A percentile compares a stretch with the other conserved stretches of the same genome.
Evolutionary conservation across 768 basidiomycete genomes (phyloP).

Genomic region (Russula griseocarnosa): DNA sequence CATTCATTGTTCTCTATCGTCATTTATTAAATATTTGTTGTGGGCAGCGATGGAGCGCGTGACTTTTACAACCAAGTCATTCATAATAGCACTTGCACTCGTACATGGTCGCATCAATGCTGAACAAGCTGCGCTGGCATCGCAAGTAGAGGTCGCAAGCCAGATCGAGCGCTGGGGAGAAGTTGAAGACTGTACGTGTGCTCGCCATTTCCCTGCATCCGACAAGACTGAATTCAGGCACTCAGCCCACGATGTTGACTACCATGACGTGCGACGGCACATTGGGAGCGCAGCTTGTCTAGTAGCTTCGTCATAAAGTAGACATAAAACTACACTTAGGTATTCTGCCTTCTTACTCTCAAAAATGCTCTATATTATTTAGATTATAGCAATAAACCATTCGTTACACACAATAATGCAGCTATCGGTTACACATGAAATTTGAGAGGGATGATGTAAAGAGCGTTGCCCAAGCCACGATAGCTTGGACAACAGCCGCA

Average conservation of each 20-base stretch:
- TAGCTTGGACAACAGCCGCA: not conserved
- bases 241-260: slow-evolving; percentile 95
- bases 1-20: not conserved
- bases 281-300: slow-evolving; percentile 76
- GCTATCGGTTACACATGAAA: not conserved
- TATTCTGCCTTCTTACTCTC: not conserved
- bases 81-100: slow-evolving; percentile 82
- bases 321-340: too few species aligned
- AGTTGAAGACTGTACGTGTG: slow-evolving; percentile 90
- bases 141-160: slow-evolving; percentile 90
- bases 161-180: slow-evolving; percentile 99
- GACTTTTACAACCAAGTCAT: slow-evolving; percentile 85
- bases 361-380: not conserved
- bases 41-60: slow-evolving; percentile 81
- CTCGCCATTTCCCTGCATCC: not conserved
- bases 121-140: slow-evolving; percentile 79
- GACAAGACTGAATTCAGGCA: slow-evolving; percentile 1
- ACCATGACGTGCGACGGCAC: slow-evolving; percentile 85
- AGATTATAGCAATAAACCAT: not conserved
- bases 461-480: not conserved
- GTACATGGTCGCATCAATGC: slow-evolving; percentile 70
- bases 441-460: not conserved
- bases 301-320: slow-evolving; percentile 14
- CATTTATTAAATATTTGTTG: not conserved
- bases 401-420: not conserved